Conservation (phyloP, 2,329 filamentous ascomycete species). For the Xylogone sp. region DNA sequence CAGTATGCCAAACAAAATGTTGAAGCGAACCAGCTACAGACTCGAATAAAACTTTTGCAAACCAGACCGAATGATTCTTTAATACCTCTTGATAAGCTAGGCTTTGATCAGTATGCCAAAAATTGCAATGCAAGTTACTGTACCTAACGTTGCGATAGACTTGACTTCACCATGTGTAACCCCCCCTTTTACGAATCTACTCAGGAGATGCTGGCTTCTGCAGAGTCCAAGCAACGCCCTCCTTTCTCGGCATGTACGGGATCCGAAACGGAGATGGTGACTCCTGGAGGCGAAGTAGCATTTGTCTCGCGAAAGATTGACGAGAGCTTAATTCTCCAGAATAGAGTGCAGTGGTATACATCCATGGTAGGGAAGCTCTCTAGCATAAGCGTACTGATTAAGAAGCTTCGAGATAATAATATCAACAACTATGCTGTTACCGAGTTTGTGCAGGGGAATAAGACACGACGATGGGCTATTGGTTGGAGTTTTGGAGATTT, state of each 20-base stretch:
- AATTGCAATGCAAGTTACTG: background rate
- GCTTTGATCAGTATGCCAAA: slow-evolving; percentile 32
- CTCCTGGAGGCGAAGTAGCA: slow-evolving; percentile 68
- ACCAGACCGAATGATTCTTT: slow-evolving; percentile 50
- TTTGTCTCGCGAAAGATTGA: slow-evolving; percentile 70
- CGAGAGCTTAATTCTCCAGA: slow-evolving; percentile 59
- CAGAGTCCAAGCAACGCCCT: slow-evolving; percentile 60
- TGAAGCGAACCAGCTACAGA: slow-evolving; percentile 56
- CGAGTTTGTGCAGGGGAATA: slow-evolving; percentile 71
- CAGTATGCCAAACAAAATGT: slow-evolving; percentile 66
- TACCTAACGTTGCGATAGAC: slow-evolving; percentile 27
- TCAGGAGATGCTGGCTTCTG: slow-evolving; percentile 63
- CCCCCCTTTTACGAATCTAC: slow-evolving; percentile 87
- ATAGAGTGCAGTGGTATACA: slow-evolving; percentile 79
- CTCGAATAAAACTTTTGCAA: slow-evolving; percentile 60
- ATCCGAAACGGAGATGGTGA: slow-evolving; percentile 81
- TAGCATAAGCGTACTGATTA: slow-evolving; percentile 61
- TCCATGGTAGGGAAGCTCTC: slow-evolving; percentile 82
- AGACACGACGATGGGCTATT: slow-evolving; percentile 81
- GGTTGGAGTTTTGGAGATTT: slow-evolving; percentile 77
- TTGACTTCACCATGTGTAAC: slow-evolving; percentile 91
- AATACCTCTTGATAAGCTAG: slow-evolving; percentile 53
- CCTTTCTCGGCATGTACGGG: slow-evolving; percentile 76
- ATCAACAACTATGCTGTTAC: slow-evolving; percentile 80
- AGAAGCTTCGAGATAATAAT: slow-evolving; percentile 50